Evolutionary conservation across 495 filamentous ascomycete genomes (phyloP), one percentile per base, ranked within the genome.

Genomic region (Hypoxylon fragiforme): DNA sequence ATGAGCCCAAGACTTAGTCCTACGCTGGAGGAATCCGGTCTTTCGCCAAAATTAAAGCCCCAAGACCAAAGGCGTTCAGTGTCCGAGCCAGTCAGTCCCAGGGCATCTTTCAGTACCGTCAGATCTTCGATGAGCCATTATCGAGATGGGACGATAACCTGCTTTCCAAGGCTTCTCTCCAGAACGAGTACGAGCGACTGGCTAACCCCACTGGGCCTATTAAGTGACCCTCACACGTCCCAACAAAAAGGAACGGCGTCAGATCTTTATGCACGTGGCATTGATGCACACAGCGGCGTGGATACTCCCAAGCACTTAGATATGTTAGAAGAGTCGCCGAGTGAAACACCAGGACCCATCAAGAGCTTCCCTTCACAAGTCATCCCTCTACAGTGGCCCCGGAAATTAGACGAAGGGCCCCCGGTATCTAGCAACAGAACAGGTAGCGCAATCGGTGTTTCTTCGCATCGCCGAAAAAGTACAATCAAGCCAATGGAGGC

Each of bases 161-260:
- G 50, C 2, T 59, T 64, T 26, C 64, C 62, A 0, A 59, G 50
- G 12, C 50, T 64, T 49, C 41, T 13, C 22, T 67, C 64, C 11
- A 62, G 61, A 19, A 28, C 61, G 3, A 59, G 34, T 36, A 62
- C 64, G 3, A 57, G 42, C 37, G 64, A 67, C 18, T 67, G 64
- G 64, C 18, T 67, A 20, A 67, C 64, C 4, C 64, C 64, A 2
- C 20, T 64, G 14, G 64, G 60, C 14, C 37, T 67, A 8, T 47
- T 54, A 16, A 41, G 40, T 1, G 50, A 54, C 30, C 15, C 21
- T 9, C 19, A 36, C 5, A 5, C 43, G 18, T 39, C 39, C 1
- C 26, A 60, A 31, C 50, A 50, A 12, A 36, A 21, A 46, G 39
- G 26, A 26, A 54, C 36, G 7, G 28, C 49, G n/a, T 40, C 50